Evolutionary conservation across 257 asterid species (phyloP), one percentile per base, ranked within the genome.

Genomic region (Buddleja alternifolia): DNA sequence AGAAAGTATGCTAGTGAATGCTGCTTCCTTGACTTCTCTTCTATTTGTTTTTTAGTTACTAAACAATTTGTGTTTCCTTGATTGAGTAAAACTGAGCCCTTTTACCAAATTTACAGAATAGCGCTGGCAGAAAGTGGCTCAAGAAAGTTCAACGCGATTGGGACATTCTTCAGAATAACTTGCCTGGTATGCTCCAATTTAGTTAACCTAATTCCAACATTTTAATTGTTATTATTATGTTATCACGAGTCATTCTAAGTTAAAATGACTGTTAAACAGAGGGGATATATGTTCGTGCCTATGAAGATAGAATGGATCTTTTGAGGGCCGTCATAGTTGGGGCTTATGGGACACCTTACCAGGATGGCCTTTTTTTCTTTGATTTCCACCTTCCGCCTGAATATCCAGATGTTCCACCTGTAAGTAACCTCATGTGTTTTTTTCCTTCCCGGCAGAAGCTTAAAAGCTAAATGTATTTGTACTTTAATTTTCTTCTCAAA

Each of bases 271-370:
- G 42, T 56, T 78, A n/a, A 75, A 65, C 88, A 94, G 99, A 81
- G 77, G 92, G 93, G 68, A 87, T 94, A 77, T 94, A 83, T 74
- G 99, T 92, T 50, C 96, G 98, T 17, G 98, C 69, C 67, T 94
- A 87, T 74, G 99, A 94, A 88, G 98, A 94, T 75, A 85, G 92
- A 77, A 94, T 94, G 99, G 97, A 92, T 84, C 96, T 94, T 61
- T 70, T 94, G 90, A 94, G 99, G 77, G 93, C 97, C 12, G 98
- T 92, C 76, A 89, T 89, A 58, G 95, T 94, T 80, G 99, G 99
- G 78, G 96, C 99, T 46, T 94, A 92, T 73, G 99, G 98, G 69
- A 92, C 99, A 36, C 99, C 99, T 24, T 94, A 94, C 81, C 99
- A 94, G 72, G 99, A 94, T 67, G 99, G 99, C 21, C 92, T 94